Conservation (phyloP, 2,329 filamentous ascomycete genomes). For the Trichophyton equinum region DNA sequence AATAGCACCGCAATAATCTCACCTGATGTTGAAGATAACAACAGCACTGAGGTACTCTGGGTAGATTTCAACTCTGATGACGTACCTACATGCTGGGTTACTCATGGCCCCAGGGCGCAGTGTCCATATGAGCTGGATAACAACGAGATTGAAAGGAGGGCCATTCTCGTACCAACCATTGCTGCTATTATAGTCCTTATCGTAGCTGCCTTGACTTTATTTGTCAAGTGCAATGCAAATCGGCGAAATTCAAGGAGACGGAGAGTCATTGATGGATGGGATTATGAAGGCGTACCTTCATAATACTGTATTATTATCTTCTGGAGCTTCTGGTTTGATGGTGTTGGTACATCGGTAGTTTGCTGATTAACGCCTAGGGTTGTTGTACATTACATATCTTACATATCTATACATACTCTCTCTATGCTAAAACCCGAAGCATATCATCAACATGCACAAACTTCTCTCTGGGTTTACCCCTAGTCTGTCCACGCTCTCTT, state of each 20-base stretch:
- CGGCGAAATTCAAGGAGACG: slow-evolving; percentile 40
- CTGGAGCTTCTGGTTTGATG: neutral
- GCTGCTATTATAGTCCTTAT: slow-evolving; percentile 51
- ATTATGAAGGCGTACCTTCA: slow-evolving; percentile 56
- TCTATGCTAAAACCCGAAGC: slow-evolving; percentile 34
- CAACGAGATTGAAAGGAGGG: slow-evolving; percentile 32
- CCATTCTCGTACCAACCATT: slow-evolving; percentile 49
- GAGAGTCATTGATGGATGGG: slow-evolving; percentile 44
- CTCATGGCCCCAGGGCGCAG: slow-evolving; percentile 40
- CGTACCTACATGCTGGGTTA: slow-evolving; percentile 47
- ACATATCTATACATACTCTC: neutral
- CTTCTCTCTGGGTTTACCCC: slow-evolving; percentile 69
- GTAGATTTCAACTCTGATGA: slow-evolving; percentile 51
- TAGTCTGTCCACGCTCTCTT: slow-evolving; percentile 48
- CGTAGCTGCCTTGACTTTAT: slow-evolving; percentile 47
- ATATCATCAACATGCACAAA: slow-evolving; percentile 46
- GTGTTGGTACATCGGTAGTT: neutral
- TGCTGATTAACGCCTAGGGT: neutral
- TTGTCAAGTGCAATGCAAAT: slow-evolving; percentile 54
- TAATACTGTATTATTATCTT: slow-evolving; percentile 14
- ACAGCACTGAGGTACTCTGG: slow-evolving; percentile 33
- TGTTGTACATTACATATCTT: neutral
- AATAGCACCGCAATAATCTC: neutral
- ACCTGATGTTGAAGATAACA: neutral
- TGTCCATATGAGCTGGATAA: slow-evolving; percentile 45